phyloP scores from a whole-genome alignment of 805 yeast species.

The Wickerhamiella sergipiensis region DNA sequence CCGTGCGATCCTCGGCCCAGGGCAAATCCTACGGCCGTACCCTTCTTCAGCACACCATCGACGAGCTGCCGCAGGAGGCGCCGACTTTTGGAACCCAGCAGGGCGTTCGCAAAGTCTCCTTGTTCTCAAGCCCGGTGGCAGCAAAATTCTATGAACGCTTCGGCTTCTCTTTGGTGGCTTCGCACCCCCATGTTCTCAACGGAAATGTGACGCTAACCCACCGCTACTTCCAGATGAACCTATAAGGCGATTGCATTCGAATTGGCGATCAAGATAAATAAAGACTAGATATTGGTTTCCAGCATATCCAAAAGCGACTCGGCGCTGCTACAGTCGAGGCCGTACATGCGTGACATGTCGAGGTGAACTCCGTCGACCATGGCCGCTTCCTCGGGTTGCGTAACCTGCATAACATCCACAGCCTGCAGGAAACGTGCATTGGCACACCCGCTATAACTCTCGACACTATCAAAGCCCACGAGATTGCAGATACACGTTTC shows the following conservation, averaged over 20 bases:
- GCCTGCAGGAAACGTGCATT: neutral
- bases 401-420: neutral
- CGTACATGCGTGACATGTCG: neutral
- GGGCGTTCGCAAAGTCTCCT: neutral
- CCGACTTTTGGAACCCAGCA: neutral
- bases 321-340: neutral
- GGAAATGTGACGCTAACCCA: neutral
- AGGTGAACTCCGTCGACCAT: neutral
- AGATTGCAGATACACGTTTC: conserved; percentile 2
- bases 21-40: neutral
- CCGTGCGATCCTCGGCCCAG: conserved; percentile 1
- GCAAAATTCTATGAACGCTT: neutral
- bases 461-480: conserved; percentile 1
- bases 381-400: neutral
- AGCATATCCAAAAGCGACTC: neutral
- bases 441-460: neutral
- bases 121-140: conserved; percentile 2
- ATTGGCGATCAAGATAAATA: too few relatives aligned
- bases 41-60: neutral
- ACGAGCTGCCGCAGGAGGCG: neutral
- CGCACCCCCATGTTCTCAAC: neutral
- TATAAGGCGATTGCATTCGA: neutral
- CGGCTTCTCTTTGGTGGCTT: neutral
- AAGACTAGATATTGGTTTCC: neutral
- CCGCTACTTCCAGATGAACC: neutral